Evolutionary conservation across 345 rosid species (phyloP).

Genomic region (Eucalyptus coolabah): DNA sequence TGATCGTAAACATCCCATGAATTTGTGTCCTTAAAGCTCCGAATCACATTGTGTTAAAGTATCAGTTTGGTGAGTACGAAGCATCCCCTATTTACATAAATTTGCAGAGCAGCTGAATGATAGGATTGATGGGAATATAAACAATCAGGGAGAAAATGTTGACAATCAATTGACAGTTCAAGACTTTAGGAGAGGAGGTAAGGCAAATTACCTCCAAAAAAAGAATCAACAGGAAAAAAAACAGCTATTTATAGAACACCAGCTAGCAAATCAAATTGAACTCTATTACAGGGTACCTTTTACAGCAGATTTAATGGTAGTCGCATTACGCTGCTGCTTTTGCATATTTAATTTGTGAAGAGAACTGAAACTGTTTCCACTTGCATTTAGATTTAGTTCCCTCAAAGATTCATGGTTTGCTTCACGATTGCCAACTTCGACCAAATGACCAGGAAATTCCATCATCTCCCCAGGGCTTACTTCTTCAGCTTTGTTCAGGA

Average conservation of each 20-base stretch:
- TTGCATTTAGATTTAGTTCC: not conserved
- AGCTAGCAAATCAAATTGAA: not conserved
- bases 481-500: constrained; percentile 37
- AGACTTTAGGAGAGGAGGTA: not conserved
- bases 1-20: not conserved
- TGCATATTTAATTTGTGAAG: not conserved
- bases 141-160: not conserved
- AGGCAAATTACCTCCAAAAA: not conserved
- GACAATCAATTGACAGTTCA: not conserved
- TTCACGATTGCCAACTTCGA: constrained; percentile 30
- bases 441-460: constrained; percentile 32
- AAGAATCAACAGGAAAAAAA: not conserved
- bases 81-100: not conserved
- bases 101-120: not conserved
- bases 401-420: not conserved
- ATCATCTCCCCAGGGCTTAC: constrained; percentile 30
- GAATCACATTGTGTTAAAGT: not conserved
- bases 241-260: not conserved
- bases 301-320: not conserved
- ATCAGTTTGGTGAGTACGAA: not conserved
- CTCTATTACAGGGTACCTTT: not conserved
- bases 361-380: not conserved
- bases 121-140: not conserved
- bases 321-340: not conserved
- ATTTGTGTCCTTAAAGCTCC: not conserved